Evolutionary conservation across 2,329 filamentous ascomycete genomes (phyloP), one percentile per base, ranked within the genome.

Genomic region (Pseudocercospora macadamiae): DNA sequence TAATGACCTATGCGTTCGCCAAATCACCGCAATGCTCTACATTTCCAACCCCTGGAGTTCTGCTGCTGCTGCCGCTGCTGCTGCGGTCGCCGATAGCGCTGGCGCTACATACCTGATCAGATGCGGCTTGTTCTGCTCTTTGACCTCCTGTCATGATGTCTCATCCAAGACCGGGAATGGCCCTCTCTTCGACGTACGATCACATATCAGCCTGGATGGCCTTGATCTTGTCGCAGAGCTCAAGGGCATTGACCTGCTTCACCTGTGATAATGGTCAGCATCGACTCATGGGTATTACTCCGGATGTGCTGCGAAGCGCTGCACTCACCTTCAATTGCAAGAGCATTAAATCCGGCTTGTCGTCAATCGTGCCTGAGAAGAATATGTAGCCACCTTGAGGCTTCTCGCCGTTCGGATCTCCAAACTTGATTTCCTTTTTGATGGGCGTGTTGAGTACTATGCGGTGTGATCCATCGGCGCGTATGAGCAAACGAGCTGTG

Each of bases 371-470:
- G 51, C 82, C 82, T 60, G 81, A 79, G 67, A 96, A 84, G 54
- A 85, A 83, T 48, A 91, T 82, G 44, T 86, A 83, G 74, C 91
- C 91, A 61, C 89, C 83, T 39, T 84, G 86, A 26, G 90, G 87
- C 67, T 89, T 89, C 52, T 77, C 76, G 49, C 84, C 84, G 37
- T 75, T 72, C 3, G 76, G 71, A 62, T 92, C 86, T 60, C 91
- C 88, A 70, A 96, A 91, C 44, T 86, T 86, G 83, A 96, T 89
- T 4, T 87, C 85, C 57, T 90, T 88, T 60, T 91, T 84, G 59
- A 97, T 82, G 1, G 87, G 86, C 1, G 89, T 91, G 76, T 97
- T 97, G 51, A 97, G 80, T 62, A 96, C 87, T 54, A 97, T 86
- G 19, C 91, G 86, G 69, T 93, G 87, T 1, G 91, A 95, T 60